Evolutionary conservation across 78 protist species (phyloP).

Genomic region (Protostelium mycophagum): DNA sequence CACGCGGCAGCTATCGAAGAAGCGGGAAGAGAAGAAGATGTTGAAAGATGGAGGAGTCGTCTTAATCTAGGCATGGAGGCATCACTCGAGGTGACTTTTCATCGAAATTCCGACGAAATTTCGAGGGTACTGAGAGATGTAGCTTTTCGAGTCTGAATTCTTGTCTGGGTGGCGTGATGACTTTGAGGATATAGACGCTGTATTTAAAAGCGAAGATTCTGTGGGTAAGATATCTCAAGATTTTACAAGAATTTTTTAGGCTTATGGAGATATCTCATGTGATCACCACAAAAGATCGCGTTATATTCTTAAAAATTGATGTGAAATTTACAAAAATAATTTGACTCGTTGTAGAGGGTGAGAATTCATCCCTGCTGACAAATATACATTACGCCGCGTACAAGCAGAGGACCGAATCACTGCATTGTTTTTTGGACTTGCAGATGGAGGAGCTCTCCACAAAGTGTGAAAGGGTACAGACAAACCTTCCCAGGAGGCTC

Average conservation of each 20-base stretch:
- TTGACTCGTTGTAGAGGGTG: neutral
- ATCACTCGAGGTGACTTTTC: neutral
- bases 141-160: neutral
- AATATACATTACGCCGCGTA: neutral
- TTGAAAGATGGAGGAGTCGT: neutral
- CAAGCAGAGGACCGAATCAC: neutral
- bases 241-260: too few relatives aligned
- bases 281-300: neutral
- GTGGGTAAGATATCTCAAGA: too few relatives aligned
- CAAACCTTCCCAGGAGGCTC: neutral
- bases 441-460: neutral
- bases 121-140: neutral
- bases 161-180: neutral
- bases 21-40: neutral
- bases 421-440: neutral
- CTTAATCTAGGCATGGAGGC: neutral
- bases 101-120: too few relatives aligned
- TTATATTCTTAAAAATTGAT: too few relatives aligned
- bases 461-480: neutral
- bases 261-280: neutral
- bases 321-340: too few relatives aligned
- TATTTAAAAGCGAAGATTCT: too few relatives aligned
- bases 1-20: neutral
- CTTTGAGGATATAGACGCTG: neutral
- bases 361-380: neutral